A percentile compares a stretch with the other conserved stretches of the same genome.
Evolutionary conservation across 306 rosid species (phyloP).

Genomic region (Rubus idaeus): DNA sequence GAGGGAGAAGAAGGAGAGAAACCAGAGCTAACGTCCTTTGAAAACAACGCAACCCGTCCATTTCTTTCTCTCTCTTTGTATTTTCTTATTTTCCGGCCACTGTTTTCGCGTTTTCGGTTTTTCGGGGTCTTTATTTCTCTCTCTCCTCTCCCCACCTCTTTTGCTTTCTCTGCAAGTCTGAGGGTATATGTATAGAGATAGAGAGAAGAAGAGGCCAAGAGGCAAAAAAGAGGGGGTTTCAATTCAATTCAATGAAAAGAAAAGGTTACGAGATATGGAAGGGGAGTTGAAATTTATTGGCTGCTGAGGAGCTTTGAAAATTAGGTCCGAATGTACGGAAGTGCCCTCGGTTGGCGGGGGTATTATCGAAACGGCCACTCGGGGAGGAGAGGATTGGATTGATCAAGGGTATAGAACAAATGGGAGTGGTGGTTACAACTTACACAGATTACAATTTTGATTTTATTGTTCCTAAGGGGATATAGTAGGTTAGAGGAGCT

Average conservation of each 20-base stretch:
- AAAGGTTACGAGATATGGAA: not conserved
- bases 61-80: slow-evolving; percentile 9
- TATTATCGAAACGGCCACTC: not conserved
- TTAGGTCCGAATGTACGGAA: not conserved
- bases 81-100: not conserved
- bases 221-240: slow-evolving; percentile 8
- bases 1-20: slow-evolving; percentile 17
- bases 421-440: not conserved
- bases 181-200: slow-evolving; percentile 20
- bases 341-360: not conserved
- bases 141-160: slow-evolving; percentile 27
- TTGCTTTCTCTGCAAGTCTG: slow-evolving; percentile 33
- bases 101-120: not conserved
- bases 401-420: not conserved
- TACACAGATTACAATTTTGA: not conserved
- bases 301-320: not conserved
- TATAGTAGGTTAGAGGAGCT: not conserved
- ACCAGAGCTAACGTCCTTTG: slow-evolving; percentile 6
- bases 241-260: not conserved
- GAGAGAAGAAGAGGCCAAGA: slow-evolving; percentile 1
- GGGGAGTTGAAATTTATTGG: not conserved
- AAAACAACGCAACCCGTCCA: slow-evolving; percentile 44
- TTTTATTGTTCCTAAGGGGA: not conserved
- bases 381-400: not conserved
- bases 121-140: slow-evolving; percentile 17